These are phyloP conservation scores for Bremia lactucae DNA, from an alignment of 352 stramenopile genomes.

Conservation along the genomic window DNA sequence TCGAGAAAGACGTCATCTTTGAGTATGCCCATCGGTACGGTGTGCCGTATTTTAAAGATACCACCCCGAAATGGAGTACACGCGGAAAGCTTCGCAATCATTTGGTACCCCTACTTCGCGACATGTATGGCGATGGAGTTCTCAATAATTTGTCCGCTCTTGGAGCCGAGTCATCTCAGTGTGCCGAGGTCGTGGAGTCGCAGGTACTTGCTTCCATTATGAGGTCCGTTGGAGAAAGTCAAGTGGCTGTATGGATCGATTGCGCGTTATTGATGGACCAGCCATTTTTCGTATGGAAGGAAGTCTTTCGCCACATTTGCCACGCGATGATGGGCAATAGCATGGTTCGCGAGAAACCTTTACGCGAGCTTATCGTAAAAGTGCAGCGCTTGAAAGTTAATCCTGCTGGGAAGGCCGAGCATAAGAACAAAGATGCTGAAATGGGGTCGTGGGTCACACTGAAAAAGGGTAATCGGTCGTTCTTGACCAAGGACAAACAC, in stretches of 20 bases:
- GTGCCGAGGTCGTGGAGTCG: slow-evolving; percentile 49
- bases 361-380: slow-evolving; percentile 68
- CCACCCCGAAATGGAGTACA: slow-evolving; percentile 93
- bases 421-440: slow-evolving; percentile 32
- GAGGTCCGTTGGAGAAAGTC: slow-evolving; percentile 35
- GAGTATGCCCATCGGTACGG: slow-evolving; percentile 92
- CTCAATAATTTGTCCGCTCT: slow-evolving; percentile 74
- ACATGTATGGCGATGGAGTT: slow-evolving; percentile 92
- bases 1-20: slow-evolving; percentile 92
- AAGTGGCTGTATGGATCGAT: slow-evolving; percentile 65
- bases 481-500: slow-evolving; percentile 46
- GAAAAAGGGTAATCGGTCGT: slow-evolving; percentile 77
- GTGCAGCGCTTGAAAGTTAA: slow-evolving; percentile 32
- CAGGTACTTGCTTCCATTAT: slow-evolving; percentile 55
- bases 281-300: slow-evolving; percentile 82
- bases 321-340: slow-evolving; percentile 71
- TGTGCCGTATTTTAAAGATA: slow-evolving; percentile 97
- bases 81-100: slow-evolving; percentile 92
- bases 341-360: slow-evolving; percentile 79
- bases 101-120: slow-evolving; percentile 88
- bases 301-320: slow-evolving; percentile 74
- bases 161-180: slow-evolving; percentile 71
- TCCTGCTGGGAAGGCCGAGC: slow-evolving; percentile 15
- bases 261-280: slow-evolving; percentile 39
- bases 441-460: slow-evolving; percentile 69